Base-by-base conservation (phyloP, 139 green algal genomes). In the Chlamydomonas sphaeroides region DNA sequence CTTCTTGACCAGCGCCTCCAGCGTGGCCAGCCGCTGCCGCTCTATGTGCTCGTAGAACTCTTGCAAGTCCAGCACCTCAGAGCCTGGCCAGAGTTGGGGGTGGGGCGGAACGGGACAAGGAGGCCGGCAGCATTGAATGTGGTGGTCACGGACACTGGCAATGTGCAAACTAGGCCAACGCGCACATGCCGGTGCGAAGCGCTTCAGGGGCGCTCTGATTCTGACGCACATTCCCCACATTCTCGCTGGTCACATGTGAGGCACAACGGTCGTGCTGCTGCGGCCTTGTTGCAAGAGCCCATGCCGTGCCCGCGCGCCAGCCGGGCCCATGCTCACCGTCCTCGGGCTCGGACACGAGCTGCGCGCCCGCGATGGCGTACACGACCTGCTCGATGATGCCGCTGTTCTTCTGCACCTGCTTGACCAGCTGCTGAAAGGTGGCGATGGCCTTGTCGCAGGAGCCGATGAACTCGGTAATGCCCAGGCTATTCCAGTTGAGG, bases 401-500 rank as follows among this genome's bases (percentile, higher is more conserved):
- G 7, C 87, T 90, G 86, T 95, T 97, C 91, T 98, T 98, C 74
- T 94, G 89, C 30, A 97, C 91, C 90, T 97, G 92, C 20, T 86
- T 90, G 33, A 94, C 83, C 61, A 95, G 85, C 38, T 91, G 87
- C 68, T 93, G 77, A 86, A 96, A 96, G 26, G 93, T 88, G 85
- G 93, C 93, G 71, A 96, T 94, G 42, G 87, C 89, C 86, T 96
- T 97, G 83, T 87, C 93, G 85, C 89, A 93, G 1, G 76, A 35
- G 32, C 80, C 85, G 61, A 96, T 92, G 90, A 98, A 98, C 36
- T 96, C 91, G 2, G 87, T 82, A 62, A 98, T 98, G 88, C 92
- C 93, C 33, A 98, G 90, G 42, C 89, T 95, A 87, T 97, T 97
- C 96, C 96, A 98, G 90, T 98, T 98, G 23, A 97, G 90, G 57